Evolutionary conservation across 805 yeast genomes (phyloP), one percentile per base, ranked within the genome.

Genomic region (Komagataella mondaviorum): DNA sequence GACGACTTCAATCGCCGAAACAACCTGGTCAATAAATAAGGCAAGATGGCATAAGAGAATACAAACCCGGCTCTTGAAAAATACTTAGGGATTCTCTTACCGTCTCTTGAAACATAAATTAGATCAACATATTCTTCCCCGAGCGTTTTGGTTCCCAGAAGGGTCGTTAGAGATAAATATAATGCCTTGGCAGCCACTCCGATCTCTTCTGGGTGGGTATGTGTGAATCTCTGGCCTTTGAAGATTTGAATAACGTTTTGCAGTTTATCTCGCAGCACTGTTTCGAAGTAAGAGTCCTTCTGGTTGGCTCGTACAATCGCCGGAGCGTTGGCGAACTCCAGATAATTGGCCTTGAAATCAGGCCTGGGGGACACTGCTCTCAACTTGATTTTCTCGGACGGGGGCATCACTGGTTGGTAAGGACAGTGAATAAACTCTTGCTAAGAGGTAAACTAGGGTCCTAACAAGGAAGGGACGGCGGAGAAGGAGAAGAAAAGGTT

Each of bases 71-170:
- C 20, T 24, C 52, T 23, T 51, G 48, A 47, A 17, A 45, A 1
- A 56, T 18, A 30, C 39, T 63, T 65, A 0, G 86, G 84, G 5
- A 84, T 63, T 46, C 67, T 60, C 17, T 58, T 71, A 0, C 88
- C 87, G 43, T 64, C 63, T 49, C 77, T 67, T 45, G 68, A 70
- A 6, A 85, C 88, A 60, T 85, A 84, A 6, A 80, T 65, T 51
- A 88, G 67, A 63, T 91, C 96, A 12, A 89, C 89, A 65, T 91
- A 91, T 66, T 91, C 97, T 62, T 91, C 98, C 1, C 99, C 99
- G 23, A 93, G 67, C 0, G 98, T 91, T 51, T 91, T 73, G 1
- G 86, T 77, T 0, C 91, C 91, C 4, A 78, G 53, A 12, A 85
- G 66, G 0, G 96, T 90, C 0, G 97, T 91, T 20, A 87, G 66